Percentiles rank a stretch among this genome's conserved stretches.
These are phyloP conservation scores for Linaria vulgaris DNA, from an alignment of 257 asterid species.

Conservation along the genomic window DNA sequence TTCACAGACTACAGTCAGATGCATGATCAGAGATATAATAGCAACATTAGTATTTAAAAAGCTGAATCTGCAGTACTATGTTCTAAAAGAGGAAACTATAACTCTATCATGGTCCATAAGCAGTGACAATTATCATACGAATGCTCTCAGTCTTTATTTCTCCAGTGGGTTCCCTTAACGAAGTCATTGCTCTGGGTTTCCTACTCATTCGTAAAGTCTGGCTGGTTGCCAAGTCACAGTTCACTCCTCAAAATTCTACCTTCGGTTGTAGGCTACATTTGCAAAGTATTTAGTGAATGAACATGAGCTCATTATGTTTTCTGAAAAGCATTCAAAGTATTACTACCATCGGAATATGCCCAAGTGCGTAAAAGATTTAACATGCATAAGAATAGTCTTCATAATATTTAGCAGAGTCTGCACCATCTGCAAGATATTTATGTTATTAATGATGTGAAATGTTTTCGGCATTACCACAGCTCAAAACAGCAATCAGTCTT, in stretches of 20 bases:
- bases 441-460: constrained; percentile 19
- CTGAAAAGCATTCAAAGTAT: constrained; percentile 1
- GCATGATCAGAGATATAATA: neutral
- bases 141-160: too few species aligned
- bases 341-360: neutral
- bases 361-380: neutral
- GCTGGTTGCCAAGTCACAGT: constrained; percentile 14
- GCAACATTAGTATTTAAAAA: constrained; percentile 16
- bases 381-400: neutral
- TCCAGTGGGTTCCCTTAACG: too few species aligned
- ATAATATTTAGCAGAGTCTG: constrained; percentile 2
- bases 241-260: constrained; percentile 9
- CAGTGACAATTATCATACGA: too few species aligned
- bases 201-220: neutral
- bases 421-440: constrained; percentile 5
- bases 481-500: constrained; percentile 82
- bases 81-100: neutral
- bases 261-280: neutral
- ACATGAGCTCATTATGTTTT: constrained; percentile 3
- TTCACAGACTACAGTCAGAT: neutral
- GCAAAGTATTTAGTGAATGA: neutral
- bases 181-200: too few species aligned
- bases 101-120: neutral
- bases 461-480: constrained; percentile 47
- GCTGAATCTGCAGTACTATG: constrained; percentile 8